phyloP scores from a whole-genome alignment of 2,329 filamentous ascomycete species.

The Fusarium sterilihyphosum region DNA sequence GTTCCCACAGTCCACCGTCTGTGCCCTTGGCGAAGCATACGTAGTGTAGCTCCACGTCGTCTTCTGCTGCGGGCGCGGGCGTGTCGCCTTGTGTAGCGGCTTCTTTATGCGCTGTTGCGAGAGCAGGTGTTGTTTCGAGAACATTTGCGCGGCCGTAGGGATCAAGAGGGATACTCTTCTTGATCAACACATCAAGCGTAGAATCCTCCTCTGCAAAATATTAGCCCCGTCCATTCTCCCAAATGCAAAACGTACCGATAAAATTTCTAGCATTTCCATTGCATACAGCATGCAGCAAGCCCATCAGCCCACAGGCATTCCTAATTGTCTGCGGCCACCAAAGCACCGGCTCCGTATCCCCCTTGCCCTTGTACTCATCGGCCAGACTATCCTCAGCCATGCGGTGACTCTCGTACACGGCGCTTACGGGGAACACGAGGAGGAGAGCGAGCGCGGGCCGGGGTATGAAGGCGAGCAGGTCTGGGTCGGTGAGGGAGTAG shows the following conservation, averaged over 20 bases:
- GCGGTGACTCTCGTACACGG: slow-evolving; percentile 81
- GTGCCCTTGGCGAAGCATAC: slow-evolving; percentile 87
- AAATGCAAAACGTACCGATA: slow-evolving; percentile 58
- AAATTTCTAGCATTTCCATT: slow-evolving; percentile 78
- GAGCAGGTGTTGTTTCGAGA: slow-evolving; percentile 77
- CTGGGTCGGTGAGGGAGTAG: slow-evolving; percentile 86
- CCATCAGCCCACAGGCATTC: slow-evolving; percentile 93
- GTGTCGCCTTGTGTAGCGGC: slow-evolving; percentile 85
- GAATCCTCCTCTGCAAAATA: slow-evolving; percentile 56
- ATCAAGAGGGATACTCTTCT: slow-evolving; percentile 74
- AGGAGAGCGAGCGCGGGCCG: slow-evolving; percentile 89
- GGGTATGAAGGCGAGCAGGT: slow-evolving; percentile 86
- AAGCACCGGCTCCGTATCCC: slow-evolving; percentile 77
- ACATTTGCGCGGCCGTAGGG: slow-evolving; percentile 75
- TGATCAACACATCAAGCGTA: slow-evolving; percentile 72
- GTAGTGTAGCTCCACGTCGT: slow-evolving; percentile 91
- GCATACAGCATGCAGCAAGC: slow-evolving; percentile 80
- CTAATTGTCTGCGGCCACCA: slow-evolving; percentile 97
- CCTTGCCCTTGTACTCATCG: slow-evolving; percentile 73
- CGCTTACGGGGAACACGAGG: slow-evolving; percentile 88
- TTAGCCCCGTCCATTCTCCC: not conserved
- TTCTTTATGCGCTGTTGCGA: slow-evolving; percentile 81
- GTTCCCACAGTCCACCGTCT: slow-evolving; percentile 71
- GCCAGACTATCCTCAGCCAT: slow-evolving; percentile 74
- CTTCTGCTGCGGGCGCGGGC: slow-evolving; percentile 77